A percentile compares a stretch with the other conserved stretches of the same genome.
These are phyloP conservation scores for Russula abietina DNA, from an alignment of 768 basidiomycete genomes.

Conservation along the genomic window DNA sequence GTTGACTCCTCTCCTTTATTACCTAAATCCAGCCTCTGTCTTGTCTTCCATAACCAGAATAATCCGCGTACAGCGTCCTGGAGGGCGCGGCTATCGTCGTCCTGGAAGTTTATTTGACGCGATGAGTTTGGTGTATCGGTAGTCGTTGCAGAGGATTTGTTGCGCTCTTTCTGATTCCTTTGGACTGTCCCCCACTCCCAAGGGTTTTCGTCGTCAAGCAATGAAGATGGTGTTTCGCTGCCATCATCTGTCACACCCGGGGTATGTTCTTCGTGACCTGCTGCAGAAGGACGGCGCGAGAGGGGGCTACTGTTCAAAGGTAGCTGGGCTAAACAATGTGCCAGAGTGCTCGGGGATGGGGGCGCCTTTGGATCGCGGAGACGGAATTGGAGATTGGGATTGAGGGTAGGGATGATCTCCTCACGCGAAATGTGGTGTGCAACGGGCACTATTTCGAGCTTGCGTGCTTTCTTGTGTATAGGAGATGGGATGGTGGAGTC, in stretches of 20 bases:
- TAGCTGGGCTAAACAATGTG: slow-evolving; percentile 28
- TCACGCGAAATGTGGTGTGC: slow-evolving; percentile 17
- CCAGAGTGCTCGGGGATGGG: slow-evolving; percentile 30
- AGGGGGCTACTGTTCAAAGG: slow-evolving; percentile 2
- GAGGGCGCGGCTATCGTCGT: slow-evolving; percentile 4
- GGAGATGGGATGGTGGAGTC: slow-evolving; percentile 64
- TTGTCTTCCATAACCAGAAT: slow-evolving; percentile 16
- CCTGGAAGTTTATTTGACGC: neutral
- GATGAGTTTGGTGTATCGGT: neutral
- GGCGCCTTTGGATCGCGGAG: slow-evolving; percentile 28
- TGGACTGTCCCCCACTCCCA: neutral
- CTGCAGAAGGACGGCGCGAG: neutral
- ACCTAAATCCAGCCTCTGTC: neutral
- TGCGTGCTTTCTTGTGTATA: slow-evolving; percentile 31
- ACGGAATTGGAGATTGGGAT: slow-evolving; percentile 20
- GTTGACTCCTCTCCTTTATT: neutral
- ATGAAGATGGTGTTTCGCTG: slow-evolving; percentile 10
- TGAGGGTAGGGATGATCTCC: slow-evolving; percentile 27
- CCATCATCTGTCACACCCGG: slow-evolving; percentile 16
- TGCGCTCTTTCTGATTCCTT: neutral
- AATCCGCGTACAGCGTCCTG: slow-evolving; percentile 17
- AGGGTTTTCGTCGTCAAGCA: neutral
- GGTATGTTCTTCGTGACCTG: slow-evolving; percentile 7
- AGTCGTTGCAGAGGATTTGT: neutral
- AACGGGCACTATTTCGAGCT: slow-evolving; percentile 24